Evolutionary conservation across 1,284 basidiomycete species (phyloP).

Genomic region (Melampsora occidentalis): DNA sequence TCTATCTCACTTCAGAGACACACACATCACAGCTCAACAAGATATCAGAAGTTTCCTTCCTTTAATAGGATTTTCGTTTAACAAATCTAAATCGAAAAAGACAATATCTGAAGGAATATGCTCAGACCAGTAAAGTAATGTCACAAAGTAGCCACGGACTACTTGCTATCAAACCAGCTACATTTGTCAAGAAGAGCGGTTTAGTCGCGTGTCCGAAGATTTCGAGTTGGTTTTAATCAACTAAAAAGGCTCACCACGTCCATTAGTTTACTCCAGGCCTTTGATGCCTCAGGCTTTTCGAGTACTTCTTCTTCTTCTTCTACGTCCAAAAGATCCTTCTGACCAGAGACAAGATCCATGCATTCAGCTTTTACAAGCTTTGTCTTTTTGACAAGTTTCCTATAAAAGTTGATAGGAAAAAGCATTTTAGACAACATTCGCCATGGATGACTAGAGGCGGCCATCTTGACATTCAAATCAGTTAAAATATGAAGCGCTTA

Average conservation of each 20-base stretch:
- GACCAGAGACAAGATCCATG: constrained; percentile 13
- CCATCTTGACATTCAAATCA: background rate
- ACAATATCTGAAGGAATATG: no score
- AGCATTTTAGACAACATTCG: background rate
- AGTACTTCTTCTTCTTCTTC: background rate
- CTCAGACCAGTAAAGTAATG: no score
- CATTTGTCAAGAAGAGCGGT: no score
- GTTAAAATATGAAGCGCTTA: background rate
- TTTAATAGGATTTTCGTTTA: no score
- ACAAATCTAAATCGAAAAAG: no score
- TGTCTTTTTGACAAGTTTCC: constrained; percentile 29
- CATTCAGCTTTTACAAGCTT: constrained; percentile 15
- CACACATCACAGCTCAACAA: no score
- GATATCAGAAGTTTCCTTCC: no score
- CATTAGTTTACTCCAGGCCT: background rate
- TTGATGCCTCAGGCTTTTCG: background rate
- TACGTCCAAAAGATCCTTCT: constrained; percentile 7
- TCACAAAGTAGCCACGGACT: no score
- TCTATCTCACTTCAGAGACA: no score
- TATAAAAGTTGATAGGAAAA: background rate
- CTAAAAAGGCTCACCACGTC: background rate
- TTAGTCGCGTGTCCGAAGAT: no score
- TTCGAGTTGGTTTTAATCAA: background rate
- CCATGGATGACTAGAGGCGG: background rate
- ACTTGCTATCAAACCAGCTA: no score